A percentile compares a stretch with the other conserved stretches of the same genome.
phyloP scores from a whole-genome alignment of 2,329 filamentous ascomycete species.

The Gaeumannomyces sp. region DNA sequence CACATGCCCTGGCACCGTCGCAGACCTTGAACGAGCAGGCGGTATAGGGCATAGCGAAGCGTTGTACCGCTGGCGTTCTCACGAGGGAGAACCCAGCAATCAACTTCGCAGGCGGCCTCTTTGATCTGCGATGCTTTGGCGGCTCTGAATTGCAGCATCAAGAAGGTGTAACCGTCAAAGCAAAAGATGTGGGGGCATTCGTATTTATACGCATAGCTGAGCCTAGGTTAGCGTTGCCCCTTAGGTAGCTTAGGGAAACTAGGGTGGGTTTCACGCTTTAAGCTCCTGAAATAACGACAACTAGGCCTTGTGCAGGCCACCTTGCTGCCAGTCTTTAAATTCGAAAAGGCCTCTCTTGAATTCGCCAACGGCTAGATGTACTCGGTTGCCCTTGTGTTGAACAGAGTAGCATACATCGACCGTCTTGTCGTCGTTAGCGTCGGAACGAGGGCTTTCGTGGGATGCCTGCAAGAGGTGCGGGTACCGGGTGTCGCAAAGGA shows the following conservation, averaged over 20 bases:
- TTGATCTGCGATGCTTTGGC: slow-evolving; percentile 5
- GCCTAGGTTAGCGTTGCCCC: too few species aligned
- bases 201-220: slow-evolving; percentile 10
- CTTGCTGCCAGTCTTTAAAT: too few species aligned
- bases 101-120: slow-evolving; percentile 3
- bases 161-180: slow-evolving; percentile 10
- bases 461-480: slow-evolving; percentile 2
- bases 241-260: too few species aligned
- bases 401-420: too few species aligned
- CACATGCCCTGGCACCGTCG: slow-evolving; percentile 12
- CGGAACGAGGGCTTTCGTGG: too few species aligned
- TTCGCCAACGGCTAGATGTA: slow-evolving; percentile 9
- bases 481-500: too few species aligned
- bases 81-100: slow-evolving; percentile 12
- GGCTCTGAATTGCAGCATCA: slow-evolving; percentile 12
- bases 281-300: too few species aligned
- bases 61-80: slow-evolving; percentile 4
- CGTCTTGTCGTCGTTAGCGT: too few species aligned
- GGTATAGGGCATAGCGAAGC: slow-evolving; percentile 10
- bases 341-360: slow-evolving; percentile 9
- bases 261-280: too few species aligned
- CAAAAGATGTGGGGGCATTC: slow-evolving; percentile 11
- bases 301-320: too few species aligned
- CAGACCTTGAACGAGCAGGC: slow-evolving; percentile 10
- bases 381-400: too few species aligned